Evolutionary conservation across 2,329 filamentous ascomycete genomes (phyloP), one percentile per base, ranked within the genome.

Genomic region (Pestalotiopsis sp.): DNA sequence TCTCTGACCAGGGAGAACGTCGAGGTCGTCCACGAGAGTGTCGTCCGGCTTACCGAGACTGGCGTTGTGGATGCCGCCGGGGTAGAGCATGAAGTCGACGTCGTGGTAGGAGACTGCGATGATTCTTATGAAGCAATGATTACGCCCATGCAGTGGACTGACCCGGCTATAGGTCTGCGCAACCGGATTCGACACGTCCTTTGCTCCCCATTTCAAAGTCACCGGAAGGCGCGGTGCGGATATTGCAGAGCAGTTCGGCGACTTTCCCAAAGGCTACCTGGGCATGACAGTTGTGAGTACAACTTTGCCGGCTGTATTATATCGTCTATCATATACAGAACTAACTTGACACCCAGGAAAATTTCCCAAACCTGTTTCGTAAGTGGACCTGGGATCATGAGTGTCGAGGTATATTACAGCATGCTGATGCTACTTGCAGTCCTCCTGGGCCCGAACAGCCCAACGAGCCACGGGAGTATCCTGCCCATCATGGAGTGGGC

Each of bases 401-500:
- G 20, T n/a, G 17, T n/a, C 4, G 3, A 13, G 55, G 24, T 26
- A 14, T 26, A 14, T 7, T 3, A 22, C 14, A 24, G 7, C 22
- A 58, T 58, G 17, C 44, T 52, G 6, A 52, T 6, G 44, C 22
- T 3, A 0, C 3, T 17, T n/a, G 17, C 56, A 35, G 13, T 73
- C 55, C 67, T 72, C 30, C 67, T 75, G 61, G 75, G 75, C 3
- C 74, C 74, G 7, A 75, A 74, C 60, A 71, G 69, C n/a, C 69
- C 69, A 14, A 65, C 72, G 62, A 73, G 73, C 22, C 71, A 74
- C 44, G 71, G 72, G 10, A 73, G 72, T 11, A 62, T 75, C 20
- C 68, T 73, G 9, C 68, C 72, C 35, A 72, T 75, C 65, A 70
- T 75, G 68, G 73, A 75, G 24, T 71, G 73, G 80, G 79, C 72